A percentile compares a stretch with the other conserved stretches of the same genome.
These are phyloP conservation scores for Russula griseocarnosa DNA, from an alignment of 768 basidiomycete species.

Conservation along the genomic window DNA sequence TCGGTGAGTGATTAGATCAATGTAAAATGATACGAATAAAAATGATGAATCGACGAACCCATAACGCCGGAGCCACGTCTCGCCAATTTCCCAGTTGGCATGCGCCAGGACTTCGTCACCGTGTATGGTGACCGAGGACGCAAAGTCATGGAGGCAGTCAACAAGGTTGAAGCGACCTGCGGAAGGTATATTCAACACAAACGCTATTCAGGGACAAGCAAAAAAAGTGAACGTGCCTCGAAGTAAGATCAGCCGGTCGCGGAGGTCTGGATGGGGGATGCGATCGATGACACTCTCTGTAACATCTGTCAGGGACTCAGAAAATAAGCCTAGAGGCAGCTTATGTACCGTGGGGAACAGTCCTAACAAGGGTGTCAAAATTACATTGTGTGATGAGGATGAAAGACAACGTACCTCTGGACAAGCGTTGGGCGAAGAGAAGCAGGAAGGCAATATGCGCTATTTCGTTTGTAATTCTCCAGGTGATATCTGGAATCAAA, in stretches of 20 bases:
- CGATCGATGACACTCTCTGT: conserved; percentile 88
- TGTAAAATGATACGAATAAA: not conserved
- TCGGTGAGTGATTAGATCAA: not conserved
- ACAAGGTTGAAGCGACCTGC: conserved; percentile 74
- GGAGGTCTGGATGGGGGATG: conserved; percentile 82
- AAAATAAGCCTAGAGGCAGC: not conserved
- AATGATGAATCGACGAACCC: conserved; percentile 48
- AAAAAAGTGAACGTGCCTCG: conserved; percentile 48
- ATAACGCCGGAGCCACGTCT: conserved; percentile 78
- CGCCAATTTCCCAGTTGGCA: conserved; percentile 83
- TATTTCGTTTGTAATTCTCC: conserved; percentile 83
- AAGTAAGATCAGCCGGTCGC: conserved; percentile 86
- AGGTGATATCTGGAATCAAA: conserved; percentile 68
- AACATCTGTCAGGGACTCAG: conserved; percentile 12
- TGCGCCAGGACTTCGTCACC: conserved; percentile 92
- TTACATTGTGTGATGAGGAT: not conserved
- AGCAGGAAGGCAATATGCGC: conserved; percentile 80
- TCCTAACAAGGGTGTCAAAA: conserved; percentile 37
- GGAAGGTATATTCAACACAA: conserved; percentile 10
- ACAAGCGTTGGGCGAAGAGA: conserved; percentile 85
- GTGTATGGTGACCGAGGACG: conserved; percentile 67
- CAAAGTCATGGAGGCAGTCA: conserved; percentile 73
- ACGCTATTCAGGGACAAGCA: not conserved
- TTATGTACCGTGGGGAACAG: conserved; percentile 74
- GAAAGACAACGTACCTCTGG: conserved; percentile 53